A percentile compares a stretch with the other conserved stretches of the same genome.
These are phyloP conservation scores for Panellus pusillus DNA, from an alignment of 768 basidiomycete genomes.

Conservation along the genomic window DNA sequence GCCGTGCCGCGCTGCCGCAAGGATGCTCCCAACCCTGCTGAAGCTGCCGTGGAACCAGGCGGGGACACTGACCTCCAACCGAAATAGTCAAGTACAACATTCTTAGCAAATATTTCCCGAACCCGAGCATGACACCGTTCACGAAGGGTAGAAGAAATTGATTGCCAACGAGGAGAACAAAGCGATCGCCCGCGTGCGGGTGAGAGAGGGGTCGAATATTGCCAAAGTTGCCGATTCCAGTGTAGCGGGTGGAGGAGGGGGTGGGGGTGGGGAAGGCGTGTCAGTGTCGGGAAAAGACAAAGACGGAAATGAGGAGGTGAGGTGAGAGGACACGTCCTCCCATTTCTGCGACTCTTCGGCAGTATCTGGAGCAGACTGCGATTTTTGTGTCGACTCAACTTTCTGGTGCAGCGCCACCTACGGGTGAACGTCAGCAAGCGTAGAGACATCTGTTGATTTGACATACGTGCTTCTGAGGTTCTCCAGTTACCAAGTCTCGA, in stretches of 20 bases:
- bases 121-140: constrained; percentile 96
- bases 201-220: constrained; percentile 67
- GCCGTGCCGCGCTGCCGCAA: constrained; percentile 4
- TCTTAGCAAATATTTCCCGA: constrained; percentile 92
- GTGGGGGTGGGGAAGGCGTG: constrained; percentile 41
- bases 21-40: constrained; percentile 32
- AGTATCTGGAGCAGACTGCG: constrained; percentile 36
- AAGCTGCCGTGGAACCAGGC: constrained; percentile 39
- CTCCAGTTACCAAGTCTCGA: constrained; percentile 41
- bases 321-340: constrained; percentile 68
- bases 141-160: constrained; percentile 87
- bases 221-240: constrained; percentile 57
- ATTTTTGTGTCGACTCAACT: constrained; percentile 24
- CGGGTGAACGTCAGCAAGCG: constrained; percentile 1
- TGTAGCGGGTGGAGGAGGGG: constrained; percentile 13
- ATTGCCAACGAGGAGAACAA: constrained; percentile 75
- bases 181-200: constrained; percentile 66
- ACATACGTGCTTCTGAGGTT: constrained; percentile 33
- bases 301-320: constrained; percentile 75
- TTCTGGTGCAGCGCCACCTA: constrained; percentile 6
- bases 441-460: not conserved
- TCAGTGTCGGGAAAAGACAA: constrained; percentile 69
- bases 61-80: constrained; percentile 40
- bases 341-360: constrained; percentile 60
- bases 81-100: constrained; percentile 59